Evolutionary conservation across 306 rosid species (phyloP).

Genomic region (Hippophae tibetana): DNA sequence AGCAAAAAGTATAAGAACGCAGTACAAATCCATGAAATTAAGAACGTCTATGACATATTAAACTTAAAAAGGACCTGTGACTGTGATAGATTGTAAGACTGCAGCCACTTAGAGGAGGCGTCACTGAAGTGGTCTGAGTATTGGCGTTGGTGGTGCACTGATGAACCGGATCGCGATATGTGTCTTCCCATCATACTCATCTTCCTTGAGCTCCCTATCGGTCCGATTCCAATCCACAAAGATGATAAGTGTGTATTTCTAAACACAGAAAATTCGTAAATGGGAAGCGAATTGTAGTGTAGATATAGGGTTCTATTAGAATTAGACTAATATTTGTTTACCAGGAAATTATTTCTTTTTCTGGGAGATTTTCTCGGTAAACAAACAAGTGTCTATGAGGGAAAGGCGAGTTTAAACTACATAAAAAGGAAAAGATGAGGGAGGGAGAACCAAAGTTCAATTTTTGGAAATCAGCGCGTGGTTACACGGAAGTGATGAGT

Average conservation of each 20-base stretch:
- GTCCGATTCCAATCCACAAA: not conserved
- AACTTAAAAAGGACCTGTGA: constrained; percentile 9
- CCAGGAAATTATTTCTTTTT: not conserved
- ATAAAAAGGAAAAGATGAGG: not conserved
- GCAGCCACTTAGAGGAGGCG: constrained; percentile 47
- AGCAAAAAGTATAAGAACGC: not conserved
- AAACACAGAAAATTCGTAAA: not conserved
- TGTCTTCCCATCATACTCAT: constrained; percentile 45
- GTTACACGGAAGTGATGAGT: constrained; percentile 4
- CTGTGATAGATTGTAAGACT: constrained; percentile 46
- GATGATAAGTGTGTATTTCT: not conserved
- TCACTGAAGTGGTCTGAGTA: constrained; percentile 51
- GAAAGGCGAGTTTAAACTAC: not conserved
- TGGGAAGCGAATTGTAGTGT: constrained; percentile 1
- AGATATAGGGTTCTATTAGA: not conserved
- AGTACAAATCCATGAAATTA: not conserved
- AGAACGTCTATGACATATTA: not conserved
- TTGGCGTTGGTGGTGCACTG: constrained; percentile 58
- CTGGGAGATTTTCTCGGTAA: constrained; percentile 4
- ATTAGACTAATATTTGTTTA: not conserved
- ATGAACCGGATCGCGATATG: constrained; percentile 49
- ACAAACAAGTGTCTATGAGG: constrained; percentile 1
- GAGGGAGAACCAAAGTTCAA: not conserved
- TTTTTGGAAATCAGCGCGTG: constrained; percentile 35
- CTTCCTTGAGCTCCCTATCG: constrained; percentile 9